Base-by-base conservation (phyloP, 225 moss, liverwort and hornwort species). In the Anthoceros angustus region DNA sequence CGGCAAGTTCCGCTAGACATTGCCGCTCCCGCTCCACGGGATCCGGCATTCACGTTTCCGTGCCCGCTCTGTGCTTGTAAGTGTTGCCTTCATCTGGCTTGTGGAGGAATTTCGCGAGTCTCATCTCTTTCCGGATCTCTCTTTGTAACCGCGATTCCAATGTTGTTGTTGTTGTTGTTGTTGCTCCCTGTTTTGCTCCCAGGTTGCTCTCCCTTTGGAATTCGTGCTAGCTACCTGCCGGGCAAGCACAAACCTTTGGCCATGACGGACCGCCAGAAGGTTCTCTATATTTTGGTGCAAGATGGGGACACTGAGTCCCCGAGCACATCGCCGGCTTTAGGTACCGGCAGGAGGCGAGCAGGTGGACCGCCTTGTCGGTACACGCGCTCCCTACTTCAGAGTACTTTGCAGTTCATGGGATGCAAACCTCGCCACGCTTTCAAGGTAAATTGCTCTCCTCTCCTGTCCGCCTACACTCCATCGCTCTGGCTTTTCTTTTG, bases 351-450 rank as follows among this genome's bases (percentile, higher is more conserved):
- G 5, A 55, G 23, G 8, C 12, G 16, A 15, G 1, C 55, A 20
- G 32, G 32, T 32, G n/a, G n/a, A 15, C 72, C 87, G 5, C 80
- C 80, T 55, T 83, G 84, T 66, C 86, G 95, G 14, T 91, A 95
- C 75, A 95, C 95, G 63, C 86, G 95, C 20, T 78, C 88, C 38
- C 55, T 91, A n/a, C 77, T 95, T 39, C 88, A 88, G 72, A 91
- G 91, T 68, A 91, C 95, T 42, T 78, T 95, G 70, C 95, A 95
- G 74, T 90, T 95, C 25, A 95, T 95, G 95, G 95, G 95, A 40
- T 95, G 95, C 80, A 95, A 95, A 70, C 78, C 91, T 70, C 95
- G 95, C 9, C 95, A 95, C 75, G 88, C 95, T 26, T 82, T 88
- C 49, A 95, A 95, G 88, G 87, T 88, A 63, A 63, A 63, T 21